Evolutionary conservation across 2,329 filamentous ascomycete species (phyloP), one percentile per base, ranked within the genome.

Genomic region (Alternaria atra): DNA sequence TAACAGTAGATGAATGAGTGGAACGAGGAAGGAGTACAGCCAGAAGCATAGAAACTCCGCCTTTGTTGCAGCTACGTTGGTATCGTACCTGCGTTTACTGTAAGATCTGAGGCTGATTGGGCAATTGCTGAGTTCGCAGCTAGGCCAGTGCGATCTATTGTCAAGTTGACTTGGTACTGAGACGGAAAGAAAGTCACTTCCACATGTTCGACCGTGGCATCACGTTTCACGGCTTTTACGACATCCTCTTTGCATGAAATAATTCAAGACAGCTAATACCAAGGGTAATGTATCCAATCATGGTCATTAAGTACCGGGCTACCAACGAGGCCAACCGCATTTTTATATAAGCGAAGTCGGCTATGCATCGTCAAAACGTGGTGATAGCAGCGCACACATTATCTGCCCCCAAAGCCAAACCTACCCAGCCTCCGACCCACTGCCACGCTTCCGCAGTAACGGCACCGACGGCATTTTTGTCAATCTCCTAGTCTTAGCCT

Each of bases 401-500:
- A 2, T 43, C 40, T n/a, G 15, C 34, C 17, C 12, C 27, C 8
- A 8, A 25, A 17, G 8, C 46, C 46, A 37, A 25, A 25, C 8
- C 8, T 37, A 50, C 15, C 13, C 30, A 35, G 20, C 13, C 27
- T n/a, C 15, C 30, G 46, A 8, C 4, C 32, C 20, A 37, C 20
- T 50, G 27, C 46, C 34, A 25, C 30, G 30, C 20, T 34, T 37
- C 46, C 23, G 20, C 20, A 60, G 35, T 17, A 51, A 25, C 15
- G 53, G 53, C 46, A 60, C 52, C 23, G 53, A 60, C 27, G 46
- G 58, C 30, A 61, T 47, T 13, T 58, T 52, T 1, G 30, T 40
- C 34, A 48, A 32, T 37, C 25, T 17, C 6, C 23, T 35, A 17
- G 15, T 20, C 52, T 46, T 54, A 12, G 30, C 13, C n/a, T 35